Evolutionary conservation across 164 flowering plant species (phyloP), one percentile per base, ranked within the genome.

Genomic region (Platanus orientalis): DNA sequence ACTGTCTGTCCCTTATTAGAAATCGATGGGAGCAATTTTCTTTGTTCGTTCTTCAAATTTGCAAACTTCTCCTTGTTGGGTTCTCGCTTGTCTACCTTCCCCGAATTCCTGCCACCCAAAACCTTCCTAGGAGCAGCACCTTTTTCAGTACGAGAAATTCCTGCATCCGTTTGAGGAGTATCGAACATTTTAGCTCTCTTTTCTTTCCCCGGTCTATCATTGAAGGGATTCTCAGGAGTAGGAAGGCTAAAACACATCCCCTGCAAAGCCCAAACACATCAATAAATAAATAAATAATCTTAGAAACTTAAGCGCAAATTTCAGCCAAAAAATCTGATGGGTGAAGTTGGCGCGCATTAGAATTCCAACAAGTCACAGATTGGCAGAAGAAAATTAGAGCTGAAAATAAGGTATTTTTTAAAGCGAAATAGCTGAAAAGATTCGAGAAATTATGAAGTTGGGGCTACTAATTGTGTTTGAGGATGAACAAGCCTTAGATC

Each of bases 211-310:
- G 67, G 54, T 34, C 74, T 75, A 30, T 94, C 99, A 75, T 92
- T 94, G 81, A 81, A 94, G 21, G 99, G 99, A 76, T 94, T 92
- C 59, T 85, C 96, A 11, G 68, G 85, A n/a, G 90, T 83, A 25
- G 99, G 97, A 69, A 89, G 88, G 63, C 87, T 82, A 75, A 76
- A 94, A 67, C 99, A 94, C 97, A 94, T 94, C 1, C 96, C 97
- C 99, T 94, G 83, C 30, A 68, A 30, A 58, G 11, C 10, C 40
- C 57, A 3, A 24, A 65, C 10, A 2, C 7, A 48, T 23, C 40
- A n/a, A 23, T 21, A 58, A 19, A 6, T 6, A n/a, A n/a, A n/a
- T n/a, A n/a, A n/a, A n/a, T n/a, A n/a, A n/a, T n/a, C n/a, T 24
- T 16, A 17, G 12, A 19, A 4, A 20, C 13, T 25, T 23, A 39